These are phyloP conservation scores for Aspergillus candidus DNA, from an alignment of 2,329 filamentous ascomycete genomes.

Conservation along the genomic window DNA sequence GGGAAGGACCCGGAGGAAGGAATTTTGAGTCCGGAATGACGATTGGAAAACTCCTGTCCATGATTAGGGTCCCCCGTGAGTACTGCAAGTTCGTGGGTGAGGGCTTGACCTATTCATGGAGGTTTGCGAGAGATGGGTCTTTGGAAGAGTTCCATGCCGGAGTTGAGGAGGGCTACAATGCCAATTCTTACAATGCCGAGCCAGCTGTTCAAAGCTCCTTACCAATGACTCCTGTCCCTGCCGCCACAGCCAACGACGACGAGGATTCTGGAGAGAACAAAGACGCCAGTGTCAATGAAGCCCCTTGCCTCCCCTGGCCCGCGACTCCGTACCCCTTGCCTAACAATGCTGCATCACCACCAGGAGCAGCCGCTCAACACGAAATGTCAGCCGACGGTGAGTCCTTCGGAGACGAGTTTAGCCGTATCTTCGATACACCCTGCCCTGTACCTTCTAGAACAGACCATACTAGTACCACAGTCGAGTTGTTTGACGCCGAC, in stretches of 20 bases:
- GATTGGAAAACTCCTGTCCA: slow-evolving; percentile 19
- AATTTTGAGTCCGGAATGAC: slow-evolving; percentile 13
- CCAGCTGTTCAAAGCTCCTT: too few relatives aligned
- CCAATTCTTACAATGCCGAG: too few relatives aligned
- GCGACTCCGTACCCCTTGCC: too few relatives aligned
- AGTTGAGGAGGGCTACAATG: slow-evolving; percentile 7
- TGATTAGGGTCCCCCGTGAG: slow-evolving; percentile 17
- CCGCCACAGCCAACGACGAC: background rate
- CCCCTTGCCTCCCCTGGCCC: too few relatives aligned
- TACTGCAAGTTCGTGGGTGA: slow-evolving; percentile 18
- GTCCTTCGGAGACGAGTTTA: background rate
- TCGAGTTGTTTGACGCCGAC: background rate
- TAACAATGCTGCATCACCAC: too few relatives aligned
- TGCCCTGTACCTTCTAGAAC: background rate
- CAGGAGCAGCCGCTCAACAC: too few relatives aligned
- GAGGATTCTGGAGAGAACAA: background rate
- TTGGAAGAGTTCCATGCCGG: slow-evolving; percentile 12
- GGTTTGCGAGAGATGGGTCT: slow-evolving; percentile 8
- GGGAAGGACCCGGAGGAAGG: slow-evolving; percentile 3
- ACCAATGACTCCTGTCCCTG: too few relatives aligned
- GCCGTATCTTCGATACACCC: background rate
- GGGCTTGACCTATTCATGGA: slow-evolving; percentile 19
- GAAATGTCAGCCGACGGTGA: too few relatives aligned
- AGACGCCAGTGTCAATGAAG: too few relatives aligned
- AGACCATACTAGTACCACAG: background rate